A percentile compares a stretch with the other conserved stretches of the same genome.
phyloP scores from a whole-genome alignment of 768 basidiomycete genomes.

The Phylloporus rhodoxanthus region DNA sequence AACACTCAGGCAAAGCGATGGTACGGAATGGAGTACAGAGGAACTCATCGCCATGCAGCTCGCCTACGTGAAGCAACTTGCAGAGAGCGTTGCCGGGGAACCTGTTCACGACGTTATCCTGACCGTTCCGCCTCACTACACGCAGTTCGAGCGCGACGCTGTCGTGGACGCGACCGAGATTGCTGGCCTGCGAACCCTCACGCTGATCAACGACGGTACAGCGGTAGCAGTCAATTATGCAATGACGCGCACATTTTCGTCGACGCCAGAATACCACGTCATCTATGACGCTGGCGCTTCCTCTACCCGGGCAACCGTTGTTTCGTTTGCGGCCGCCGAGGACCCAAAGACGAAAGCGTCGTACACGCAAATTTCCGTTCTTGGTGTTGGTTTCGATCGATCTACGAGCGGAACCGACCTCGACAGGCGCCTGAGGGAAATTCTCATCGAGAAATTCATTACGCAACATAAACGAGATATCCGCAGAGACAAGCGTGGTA shows the following conservation, averaged over 20 bases:
- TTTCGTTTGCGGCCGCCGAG: constrained; percentile 51
- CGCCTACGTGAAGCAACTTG: constrained; percentile 82
- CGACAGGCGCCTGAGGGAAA: constrained; percentile 75
- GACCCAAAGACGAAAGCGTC: constrained; percentile 43
- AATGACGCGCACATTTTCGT: constrained; percentile 82
- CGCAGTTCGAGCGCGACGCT: constrained; percentile 87
- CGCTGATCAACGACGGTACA: constrained; percentile 87
- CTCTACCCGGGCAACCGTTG: constrained; percentile 71
- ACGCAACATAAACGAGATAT: constrained; percentile 63
- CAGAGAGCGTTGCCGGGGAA: constrained; percentile 70
- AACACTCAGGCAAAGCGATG: constrained; percentile 53
- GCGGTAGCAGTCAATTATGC: constrained; percentile 98
- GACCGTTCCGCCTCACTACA: constrained; percentile 86
- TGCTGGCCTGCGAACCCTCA: constrained; percentile 76
- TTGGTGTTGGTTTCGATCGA: constrained; percentile 80
- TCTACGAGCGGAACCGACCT: constrained; percentile 76
- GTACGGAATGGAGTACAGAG: constrained; percentile 73
- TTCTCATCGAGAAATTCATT: constrained; percentile 73
- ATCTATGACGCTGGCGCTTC: constrained; percentile 94
- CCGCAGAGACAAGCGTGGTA: constrained; percentile 68
- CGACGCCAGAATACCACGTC: constrained; percentile 74
- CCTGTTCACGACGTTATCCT: constrained; percentile 79
- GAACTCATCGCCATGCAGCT: constrained; percentile 95
- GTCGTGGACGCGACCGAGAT: constrained; percentile 90
- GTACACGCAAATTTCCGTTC: constrained; percentile 68